Percentiles rank a stretch among this genome's conserved stretches.
Evolutionary conservation across 2,329 filamentous ascomycete species (phyloP).

Genomic region (Penicillium sclerotiorum): DNA sequence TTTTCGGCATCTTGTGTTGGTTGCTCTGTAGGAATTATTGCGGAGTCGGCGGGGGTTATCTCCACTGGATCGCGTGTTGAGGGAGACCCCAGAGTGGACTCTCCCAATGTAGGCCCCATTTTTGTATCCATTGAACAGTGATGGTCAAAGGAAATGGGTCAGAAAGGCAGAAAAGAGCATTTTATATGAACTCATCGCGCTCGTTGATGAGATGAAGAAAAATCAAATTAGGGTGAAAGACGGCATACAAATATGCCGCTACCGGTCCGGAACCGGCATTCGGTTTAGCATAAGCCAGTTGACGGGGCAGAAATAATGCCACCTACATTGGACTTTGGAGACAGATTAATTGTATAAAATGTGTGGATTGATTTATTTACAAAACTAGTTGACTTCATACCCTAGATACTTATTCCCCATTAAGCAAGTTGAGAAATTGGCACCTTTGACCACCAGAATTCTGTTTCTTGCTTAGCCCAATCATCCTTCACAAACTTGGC

Average conservation of each 20-base stretch:
- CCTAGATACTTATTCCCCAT: no score
- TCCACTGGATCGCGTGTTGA: not conserved
- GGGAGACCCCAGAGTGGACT: no score
- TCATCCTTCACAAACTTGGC: slow-evolving; percentile 46
- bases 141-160: not conserved
- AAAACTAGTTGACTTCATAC: no score
- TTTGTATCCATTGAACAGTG: no score
- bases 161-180: no score
- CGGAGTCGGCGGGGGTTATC: not conserved
- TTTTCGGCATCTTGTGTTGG: not conserved
- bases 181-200: no score
- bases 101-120: no score
- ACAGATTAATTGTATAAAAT: no score
- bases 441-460: slow-evolving; percentile 49
- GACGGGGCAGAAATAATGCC: no score
- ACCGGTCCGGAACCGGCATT: slow-evolving; percentile 4
- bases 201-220: not conserved
- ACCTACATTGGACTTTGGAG: no score
- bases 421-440: slow-evolving; percentile 31
- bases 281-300: no score
- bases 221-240: not conserved
- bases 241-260: not conserved
- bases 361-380: no score
- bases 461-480: slow-evolving; percentile 49
- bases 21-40: not conserved